Evolutionary conservation across 148 eudicot species (phyloP), one percentile per base, ranked within the genome.

Genomic region (Amaranthus cruentus): DNA sequence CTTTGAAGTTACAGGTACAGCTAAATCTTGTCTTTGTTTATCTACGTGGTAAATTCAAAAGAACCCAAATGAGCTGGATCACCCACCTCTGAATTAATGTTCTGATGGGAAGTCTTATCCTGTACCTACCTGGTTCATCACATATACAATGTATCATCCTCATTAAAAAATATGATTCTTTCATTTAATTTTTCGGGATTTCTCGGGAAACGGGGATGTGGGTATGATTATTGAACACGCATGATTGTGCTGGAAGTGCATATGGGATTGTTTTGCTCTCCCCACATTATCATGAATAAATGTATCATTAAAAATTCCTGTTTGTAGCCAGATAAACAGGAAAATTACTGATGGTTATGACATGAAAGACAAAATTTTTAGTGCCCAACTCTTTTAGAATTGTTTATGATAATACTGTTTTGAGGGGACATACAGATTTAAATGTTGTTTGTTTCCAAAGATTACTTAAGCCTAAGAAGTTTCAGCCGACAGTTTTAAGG

Each of bases 1-100:
- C 59, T 60, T 61, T 43, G 42, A 62, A 74, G 74, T 74, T 79
- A 63, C 75, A 69, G 42, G 61, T 79, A 18, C 56, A 14, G 81
- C 55, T 71, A 65, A 15, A 66, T 47, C 43, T 14, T 7, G 55
- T 49, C 69, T 48, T 66, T 66, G 69, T 47, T 64, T 65, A 49
- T 62, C 12, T 62, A n/a, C 15, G 47, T 13, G 65, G 62, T 11
- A 42, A 66, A 14, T 56, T 55, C 10, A 11, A 21, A 21, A 38
- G 67, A 9, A 73, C 43, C 54, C 55, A 51, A 62, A 46, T 43
- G 60, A 63, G 49, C 68, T 52, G 12, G 44, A 42, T 63, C 55
- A 55, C 47, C 38, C 51, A 18, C 62, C 5, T 55, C 46, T 55
- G 62, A 74, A 12, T 66, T 49, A 66, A n/a, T 48, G 43, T 13